Conservation (phyloP, 345 rosid genomes). For the Lumnitzera racemosa region DNA sequence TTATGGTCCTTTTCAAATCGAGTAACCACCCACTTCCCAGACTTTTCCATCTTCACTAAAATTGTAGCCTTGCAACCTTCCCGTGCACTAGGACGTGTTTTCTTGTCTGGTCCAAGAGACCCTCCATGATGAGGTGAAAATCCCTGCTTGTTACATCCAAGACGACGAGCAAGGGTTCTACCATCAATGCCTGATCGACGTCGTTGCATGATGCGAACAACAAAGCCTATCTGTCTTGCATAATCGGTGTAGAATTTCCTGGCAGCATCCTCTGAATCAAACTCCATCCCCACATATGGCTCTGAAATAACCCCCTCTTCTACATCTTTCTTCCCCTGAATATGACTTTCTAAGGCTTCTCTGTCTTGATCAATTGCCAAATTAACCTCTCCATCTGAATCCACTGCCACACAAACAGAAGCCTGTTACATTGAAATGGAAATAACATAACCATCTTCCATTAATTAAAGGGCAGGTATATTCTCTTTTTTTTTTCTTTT, state of each 20-base stretch:
- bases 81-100: slow-evolving; percentile 51
- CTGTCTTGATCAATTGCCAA: slow-evolving; percentile 47
- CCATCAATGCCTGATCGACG: slow-evolving; percentile 76
- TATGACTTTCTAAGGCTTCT: slow-evolving; percentile 23
- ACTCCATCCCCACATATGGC: slow-evolving; percentile 75
- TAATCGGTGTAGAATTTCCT: slow-evolving; percentile 52
- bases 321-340: slow-evolving; percentile 28
- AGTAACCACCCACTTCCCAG: slow-evolving; percentile 76
- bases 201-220: slow-evolving; percentile 73
- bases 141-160: slow-evolving; percentile 82
- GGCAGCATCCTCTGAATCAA: slow-evolving; percentile 73
- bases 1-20: slow-evolving; percentile 75
- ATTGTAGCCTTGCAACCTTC: slow-evolving; percentile 88
- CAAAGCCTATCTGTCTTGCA: slow-evolving; percentile 59
- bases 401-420: slow-evolving; percentile 26
- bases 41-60: slow-evolving; percentile 68
- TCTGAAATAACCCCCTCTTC: slow-evolving; percentile 33
- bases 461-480: too few relatives aligned
- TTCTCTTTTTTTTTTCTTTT: too few relatives aligned
- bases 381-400: slow-evolving; percentile 26
- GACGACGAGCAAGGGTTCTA: slow-evolving; percentile 71
- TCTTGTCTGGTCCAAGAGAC: slow-evolving; percentile 39
- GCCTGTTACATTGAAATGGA: too few relatives aligned
- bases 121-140: slow-evolving; percentile 49
- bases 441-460: too few relatives aligned